These are phyloP conservation scores for Parathielavia hyrcaniae DNA, from an alignment of 495 filamentous ascomycete genomes.

Conservation along the genomic window DNA sequence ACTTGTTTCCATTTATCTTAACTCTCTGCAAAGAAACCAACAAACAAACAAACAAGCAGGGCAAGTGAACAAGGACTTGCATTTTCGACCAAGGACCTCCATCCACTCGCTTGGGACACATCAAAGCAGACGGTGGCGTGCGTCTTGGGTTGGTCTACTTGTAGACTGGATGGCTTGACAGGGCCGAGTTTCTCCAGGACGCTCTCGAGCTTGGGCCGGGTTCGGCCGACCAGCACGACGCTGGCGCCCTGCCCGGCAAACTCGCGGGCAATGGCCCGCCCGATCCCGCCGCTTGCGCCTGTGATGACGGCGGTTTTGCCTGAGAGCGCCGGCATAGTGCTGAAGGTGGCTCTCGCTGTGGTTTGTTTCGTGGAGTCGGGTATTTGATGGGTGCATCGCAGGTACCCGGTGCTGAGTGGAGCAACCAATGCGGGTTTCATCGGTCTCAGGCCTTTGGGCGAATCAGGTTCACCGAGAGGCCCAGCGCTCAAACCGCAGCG, in stretches of 20 bases:
- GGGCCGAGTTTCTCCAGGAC: constrained; percentile 15
- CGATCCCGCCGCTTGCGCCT: constrained; percentile 40
- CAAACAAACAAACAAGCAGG: no score
- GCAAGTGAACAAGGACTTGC: not conserved
- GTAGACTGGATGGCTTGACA: no score
- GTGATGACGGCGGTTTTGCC: constrained; percentile 38
- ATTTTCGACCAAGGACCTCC: constrained; percentile 19
- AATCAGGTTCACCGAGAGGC: no score
- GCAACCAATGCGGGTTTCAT: not conserved
- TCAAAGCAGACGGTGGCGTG: constrained; percentile 26
- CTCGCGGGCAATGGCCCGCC: constrained; percentile 53
- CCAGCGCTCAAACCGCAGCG: not conserved
- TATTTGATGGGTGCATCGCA: no score
- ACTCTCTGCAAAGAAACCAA: no score
- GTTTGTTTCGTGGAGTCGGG: no score
- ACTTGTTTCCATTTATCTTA: no score
- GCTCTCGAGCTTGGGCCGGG: constrained; percentile 35
- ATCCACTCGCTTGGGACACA: constrained; percentile 15
- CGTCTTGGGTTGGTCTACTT: constrained; percentile 11
- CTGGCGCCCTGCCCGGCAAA: constrained; percentile 59
- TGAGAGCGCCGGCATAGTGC: constrained; percentile 16
- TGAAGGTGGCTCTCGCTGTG: no score
- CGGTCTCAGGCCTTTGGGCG: not conserved
- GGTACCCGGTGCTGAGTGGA: not conserved
- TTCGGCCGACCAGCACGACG: constrained; percentile 51